Conservation (phyloP, 2,329 filamentous ascomycete genomes). For the Xylariales sp. region DNA sequence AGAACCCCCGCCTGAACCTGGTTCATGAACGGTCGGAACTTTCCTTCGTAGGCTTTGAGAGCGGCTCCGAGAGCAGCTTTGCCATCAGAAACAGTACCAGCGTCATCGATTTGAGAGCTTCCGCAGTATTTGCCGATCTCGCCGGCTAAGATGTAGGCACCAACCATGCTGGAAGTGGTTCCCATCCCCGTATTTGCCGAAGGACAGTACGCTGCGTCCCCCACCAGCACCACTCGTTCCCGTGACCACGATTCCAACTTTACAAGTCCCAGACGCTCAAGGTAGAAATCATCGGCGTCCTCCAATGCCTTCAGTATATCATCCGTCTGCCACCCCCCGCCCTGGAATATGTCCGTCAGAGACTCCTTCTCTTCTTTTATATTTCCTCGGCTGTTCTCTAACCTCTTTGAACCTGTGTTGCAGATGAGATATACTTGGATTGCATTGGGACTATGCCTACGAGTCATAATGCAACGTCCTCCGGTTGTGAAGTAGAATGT, state of each 20-base stretch:
- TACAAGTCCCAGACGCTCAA: slow-evolving; percentile 38
- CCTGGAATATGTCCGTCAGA: slow-evolving; percentile 25
- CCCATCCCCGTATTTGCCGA: slow-evolving; percentile 46
- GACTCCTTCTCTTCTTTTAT: slow-evolving; percentile 15
- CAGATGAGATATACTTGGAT: slow-evolving; percentile 31
- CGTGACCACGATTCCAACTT: slow-evolving; percentile 36
- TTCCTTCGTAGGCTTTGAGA: slow-evolving; percentile 36
- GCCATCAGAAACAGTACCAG: background rate
- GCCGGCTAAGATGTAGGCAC: slow-evolving; percentile 53
- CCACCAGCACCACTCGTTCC: slow-evolving; percentile 45
- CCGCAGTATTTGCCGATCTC: slow-evolving; percentile 33
- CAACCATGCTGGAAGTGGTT: slow-evolving; percentile 41
- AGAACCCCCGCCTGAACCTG: slow-evolving; percentile 28
- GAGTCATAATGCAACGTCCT: slow-evolving; percentile 30
- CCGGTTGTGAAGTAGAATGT: slow-evolving; percentile 28
- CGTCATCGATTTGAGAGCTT: background rate
- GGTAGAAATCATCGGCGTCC: slow-evolving; percentile 41
- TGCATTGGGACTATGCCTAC: slow-evolving; percentile 26
- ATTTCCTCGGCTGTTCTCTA: slow-evolving; percentile 4
- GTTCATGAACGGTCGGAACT: slow-evolving; percentile 38
- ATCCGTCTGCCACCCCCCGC: slow-evolving; percentile 15
- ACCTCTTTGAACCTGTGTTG: slow-evolving; percentile 10
- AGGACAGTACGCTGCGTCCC: slow-evolving; percentile 50
- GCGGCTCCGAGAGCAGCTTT: slow-evolving; percentile 24
- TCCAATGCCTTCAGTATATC: slow-evolving; percentile 12